phyloP scores from a whole-genome alignment of 768 basidiomycete genomes.

The Russula ochroleuca region DNA sequence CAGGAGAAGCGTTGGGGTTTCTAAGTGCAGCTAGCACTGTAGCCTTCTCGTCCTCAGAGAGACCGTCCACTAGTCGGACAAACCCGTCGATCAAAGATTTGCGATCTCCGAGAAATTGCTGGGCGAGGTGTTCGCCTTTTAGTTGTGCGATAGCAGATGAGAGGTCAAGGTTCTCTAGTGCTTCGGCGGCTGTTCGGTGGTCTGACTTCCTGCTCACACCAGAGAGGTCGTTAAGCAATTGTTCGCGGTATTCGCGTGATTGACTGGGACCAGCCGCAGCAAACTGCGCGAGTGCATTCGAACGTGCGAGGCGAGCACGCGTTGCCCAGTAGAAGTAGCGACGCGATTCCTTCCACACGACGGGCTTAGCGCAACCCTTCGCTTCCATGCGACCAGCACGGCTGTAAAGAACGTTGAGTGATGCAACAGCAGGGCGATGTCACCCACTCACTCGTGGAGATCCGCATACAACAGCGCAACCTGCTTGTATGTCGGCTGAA shows the following conservation, averaged over 20 bases:
- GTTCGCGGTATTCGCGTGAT: constrained; percentile 59
- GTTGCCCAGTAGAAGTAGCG: constrained; percentile 93
- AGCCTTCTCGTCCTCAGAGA: constrained; percentile 69
- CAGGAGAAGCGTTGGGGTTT: constrained; percentile 51
- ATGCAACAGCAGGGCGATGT: neutral
- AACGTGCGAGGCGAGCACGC: constrained; percentile 73
- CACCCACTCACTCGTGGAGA: constrained; percentile 75
- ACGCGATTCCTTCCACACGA: constrained; percentile 84
- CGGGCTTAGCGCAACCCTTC: constrained; percentile 86
- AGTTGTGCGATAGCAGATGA: constrained; percentile 58
- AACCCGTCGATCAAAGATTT: constrained; percentile 75
- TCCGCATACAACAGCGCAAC: constrained; percentile 93
- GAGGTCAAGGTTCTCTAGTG: constrained; percentile 68
- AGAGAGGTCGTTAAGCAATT: constrained; percentile 59
- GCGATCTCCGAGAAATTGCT: constrained; percentile 66
- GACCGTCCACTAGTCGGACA: constrained; percentile 62
- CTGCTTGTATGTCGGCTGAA: constrained; percentile 90
- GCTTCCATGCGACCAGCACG: constrained; percentile 96
- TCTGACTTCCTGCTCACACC: constrained; percentile 49
- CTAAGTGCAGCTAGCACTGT: constrained; percentile 59
- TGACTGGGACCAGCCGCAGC: constrained; percentile 69
- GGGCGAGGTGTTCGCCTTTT: constrained; percentile 63
- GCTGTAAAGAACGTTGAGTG: constrained; percentile 40
- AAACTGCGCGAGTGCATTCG: constrained; percentile 57
- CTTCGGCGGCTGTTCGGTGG: constrained; percentile 55